Evolutionary conservation across 2,329 filamentous ascomycete genomes (phyloP).

Genomic region (Pseudogymnoascus sp.): DNA sequence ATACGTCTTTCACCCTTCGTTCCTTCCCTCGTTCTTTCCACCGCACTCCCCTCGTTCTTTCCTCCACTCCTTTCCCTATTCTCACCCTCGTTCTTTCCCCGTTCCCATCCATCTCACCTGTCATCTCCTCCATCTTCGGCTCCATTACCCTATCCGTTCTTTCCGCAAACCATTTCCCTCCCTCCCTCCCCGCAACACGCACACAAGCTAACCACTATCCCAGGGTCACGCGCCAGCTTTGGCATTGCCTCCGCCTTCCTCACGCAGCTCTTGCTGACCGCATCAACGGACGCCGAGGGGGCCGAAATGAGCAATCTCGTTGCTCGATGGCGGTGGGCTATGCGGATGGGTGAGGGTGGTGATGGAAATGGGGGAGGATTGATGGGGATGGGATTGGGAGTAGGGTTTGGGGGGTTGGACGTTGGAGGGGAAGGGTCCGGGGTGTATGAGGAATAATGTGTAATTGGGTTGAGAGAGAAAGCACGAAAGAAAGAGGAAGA

Average conservation of each 20-base stretch:
- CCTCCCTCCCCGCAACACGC: background rate
- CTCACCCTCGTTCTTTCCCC: background rate
- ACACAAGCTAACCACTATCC: background rate
- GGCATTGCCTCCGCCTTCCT: conserved; percentile 28
- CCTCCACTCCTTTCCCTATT: background rate
- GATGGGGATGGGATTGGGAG: conserved; percentile 25
- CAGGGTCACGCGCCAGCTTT: conserved; percentile 28
- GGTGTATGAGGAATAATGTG: background rate
- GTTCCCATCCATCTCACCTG: background rate
- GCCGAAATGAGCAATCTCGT: conserved; percentile 24
- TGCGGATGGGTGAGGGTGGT: conserved; percentile 23
- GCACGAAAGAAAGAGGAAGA: background rate
- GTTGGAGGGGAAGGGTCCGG: background rate
- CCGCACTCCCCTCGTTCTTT: background rate
- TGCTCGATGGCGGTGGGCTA: conserved; percentile 26
- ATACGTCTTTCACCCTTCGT: background rate
- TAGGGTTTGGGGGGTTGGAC: background rate
- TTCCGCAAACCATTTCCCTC: background rate
- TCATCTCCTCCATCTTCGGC: background rate
- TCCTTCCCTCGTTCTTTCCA: background rate
- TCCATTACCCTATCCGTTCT: too few species aligned
- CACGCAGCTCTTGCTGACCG: conserved; percentile 26
- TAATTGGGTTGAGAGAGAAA: background rate
- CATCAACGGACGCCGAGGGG: conserved; percentile 21
- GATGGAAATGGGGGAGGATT: conserved; percentile 19